Conservation (phyloP, 495 filamentous ascomycete species). For the Aspergillus affinis region DNA sequence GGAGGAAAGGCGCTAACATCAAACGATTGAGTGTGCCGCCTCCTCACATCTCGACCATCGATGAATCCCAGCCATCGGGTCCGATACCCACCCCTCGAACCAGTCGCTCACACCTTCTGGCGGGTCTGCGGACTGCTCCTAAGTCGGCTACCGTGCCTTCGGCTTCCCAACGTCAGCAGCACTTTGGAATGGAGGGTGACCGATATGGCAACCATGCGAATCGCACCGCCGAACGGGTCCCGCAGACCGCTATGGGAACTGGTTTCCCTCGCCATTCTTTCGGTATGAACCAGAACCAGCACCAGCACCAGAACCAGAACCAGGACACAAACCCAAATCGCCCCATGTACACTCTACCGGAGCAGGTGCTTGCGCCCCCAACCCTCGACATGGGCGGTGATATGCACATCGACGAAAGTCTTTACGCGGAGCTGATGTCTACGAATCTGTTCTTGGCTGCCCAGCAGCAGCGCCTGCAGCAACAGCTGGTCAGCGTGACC, state of each 20-base stretch:
- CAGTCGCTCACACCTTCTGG: conserved; percentile 90
- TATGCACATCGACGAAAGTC: conserved; percentile 71
- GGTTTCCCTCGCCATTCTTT: conserved; percentile 54
- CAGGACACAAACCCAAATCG: conserved; percentile 38
- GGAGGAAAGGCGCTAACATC: conserved; percentile 76
- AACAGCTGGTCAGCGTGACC: conserved; percentile 58
- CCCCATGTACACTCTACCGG: conserved; percentile 68
- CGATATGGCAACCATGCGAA: conserved; percentile 43
- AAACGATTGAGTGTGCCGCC: conserved; percentile 75
- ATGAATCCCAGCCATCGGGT: conserved; percentile 59
- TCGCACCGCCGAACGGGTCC: conserved; percentile 47
- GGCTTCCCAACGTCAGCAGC: conserved; percentile 54
- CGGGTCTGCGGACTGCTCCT: conserved; percentile 88
- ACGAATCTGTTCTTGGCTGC: conserved; percentile 84
- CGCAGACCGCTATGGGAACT: conserved; percentile 62
- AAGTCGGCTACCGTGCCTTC: conserved; percentile 78
- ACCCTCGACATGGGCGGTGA: conserved; percentile 66
- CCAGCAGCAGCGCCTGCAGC: conserved; percentile 81
- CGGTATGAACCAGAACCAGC: conserved; percentile 42
- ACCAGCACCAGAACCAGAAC: conserved; percentile 36
- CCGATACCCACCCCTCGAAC: conserved; percentile 75
- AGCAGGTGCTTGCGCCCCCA: conserved; percentile 85
- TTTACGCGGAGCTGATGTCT: conserved; percentile 80
- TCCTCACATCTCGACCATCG: conserved; percentile 60
- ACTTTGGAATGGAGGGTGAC: conserved; percentile 46